Base-by-base conservation (phyloP, 2,329 filamentous ascomycete species). In the Hypoxylon sp. region DNA sequence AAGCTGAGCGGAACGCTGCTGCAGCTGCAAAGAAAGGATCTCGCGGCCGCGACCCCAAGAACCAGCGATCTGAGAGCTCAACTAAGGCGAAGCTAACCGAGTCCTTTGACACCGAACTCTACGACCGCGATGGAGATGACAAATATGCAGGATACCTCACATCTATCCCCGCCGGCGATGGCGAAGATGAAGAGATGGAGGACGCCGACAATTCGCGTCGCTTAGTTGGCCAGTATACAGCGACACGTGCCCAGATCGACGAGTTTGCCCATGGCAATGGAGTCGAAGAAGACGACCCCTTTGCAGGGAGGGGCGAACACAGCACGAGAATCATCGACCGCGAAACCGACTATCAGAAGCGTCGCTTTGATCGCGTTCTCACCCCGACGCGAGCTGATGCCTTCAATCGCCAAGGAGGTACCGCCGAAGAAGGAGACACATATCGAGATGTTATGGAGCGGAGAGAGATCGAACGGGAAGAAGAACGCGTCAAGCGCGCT, bases 281-380 rank as follows among this genome's bases (percentile, higher is more conserved):
- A 45, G 93, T 95, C 25, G 95, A 97, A 77, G 95, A 97, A 80
- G 93, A 95, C 63, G 96, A 99, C 75, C 90, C 95, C 5, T 84
- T 99, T 68, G 86, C 94, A 53, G 92, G 91, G 46, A 88, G 90
- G 72, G 87, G 88, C 72, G 96, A 98, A 83, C 92, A 95, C 81
- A 92, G 93, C 78, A 94, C 91, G 62, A 90, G 95, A 74, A 98
- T 99, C 76, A 85, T 90, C 66, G 95, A 96, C 77, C 91, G 96
- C 74, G 95, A 98, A 83, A 96, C 94, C 69, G 95, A 98, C 76
- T 99, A 99, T 78, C 96, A 99, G 81, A 97, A 97, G 81, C 92
- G 94, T 71, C 90, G 94, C 64, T 96, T 97, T 79, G 90, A 97
- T 77, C 93, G 96, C 67, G 90, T 88, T 55, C 84, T 98, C 68